Base-by-base conservation (phyloP, 768 basidiomycete species). In the Pulveroboletus sp. region DNA sequence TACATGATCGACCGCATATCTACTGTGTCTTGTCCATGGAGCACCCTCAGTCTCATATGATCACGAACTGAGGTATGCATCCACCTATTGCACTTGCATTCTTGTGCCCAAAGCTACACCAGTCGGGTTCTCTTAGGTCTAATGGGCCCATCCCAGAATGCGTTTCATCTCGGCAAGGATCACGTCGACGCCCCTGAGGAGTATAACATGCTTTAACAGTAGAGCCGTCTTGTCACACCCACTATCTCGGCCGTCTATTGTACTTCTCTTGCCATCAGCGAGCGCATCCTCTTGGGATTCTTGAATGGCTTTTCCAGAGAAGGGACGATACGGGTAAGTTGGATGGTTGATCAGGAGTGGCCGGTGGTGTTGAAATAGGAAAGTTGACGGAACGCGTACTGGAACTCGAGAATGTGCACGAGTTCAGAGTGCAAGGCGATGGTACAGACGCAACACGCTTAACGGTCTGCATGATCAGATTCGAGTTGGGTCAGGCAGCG, bases 331-430 rank as follows among this genome's bases (percentile, higher is more conserved):
- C 90, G 80, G 3, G 84, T 83, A 38, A 93, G 76, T 56, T 86
- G 83, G 36, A 92, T 80, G 8, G 85, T 84, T 32, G 92, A 72
- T 9, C 88, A 80, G 3, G 83, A 82, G 13, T 91, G 83, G 13
- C 84, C 83, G 42, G 83, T 72, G 51, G 93, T 69, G 65, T 91
- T 87, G 55, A 91, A 78, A 61, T 89, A 92, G 11, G 85, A 81
- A 24, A 92, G 76, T 44, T 81, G 76, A 24, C 84, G 80, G 52
- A 93, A 84, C 6, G 81, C 79, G 56, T 82, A 80, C 59, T 91
- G 90, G 18, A 91, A 76, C 61, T 93, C 89, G 54, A 91, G 77
- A n/a, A 91, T 78, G 35, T 83, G 80, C n/a, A 78, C 72, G 49
- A 91, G 76, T 58, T 89, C 83, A 18, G 80, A 69, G 63, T 86